Base-by-base conservation (phyloP, 2,329 filamentous ascomycete species). In the Neurospora sp. region DNA sequence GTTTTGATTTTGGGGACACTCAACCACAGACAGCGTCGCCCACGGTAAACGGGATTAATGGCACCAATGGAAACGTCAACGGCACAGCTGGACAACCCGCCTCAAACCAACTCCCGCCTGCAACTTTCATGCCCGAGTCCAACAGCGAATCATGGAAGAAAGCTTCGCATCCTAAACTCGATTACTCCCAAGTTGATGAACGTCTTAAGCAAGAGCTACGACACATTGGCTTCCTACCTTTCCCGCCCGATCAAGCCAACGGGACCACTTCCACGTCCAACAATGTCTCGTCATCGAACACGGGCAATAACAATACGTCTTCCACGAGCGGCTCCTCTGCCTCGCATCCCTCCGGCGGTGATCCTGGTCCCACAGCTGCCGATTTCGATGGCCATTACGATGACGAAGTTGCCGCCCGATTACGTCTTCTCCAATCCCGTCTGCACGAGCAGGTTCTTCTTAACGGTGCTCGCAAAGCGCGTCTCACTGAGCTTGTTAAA, bases 311-410 rank as follows among this genome's bases (percentile, higher is more conserved):
- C 52, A 62, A 62, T 6, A 17, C 12, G 23, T 62, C 52, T 62
- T 28, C 52, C 12, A 62, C 52, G 28, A 52, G 38, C 2, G 66
- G 66, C 19, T 52, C 43, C 19, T 52, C 43, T 62, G 23, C 52
- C 52, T 62, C 52, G 6, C 52, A 62, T 10, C 23, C 67, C 66
- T 69, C 52, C 0, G 52, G 52, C 12, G 46, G 46, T 4, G 73
- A 74, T 72, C 72, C 72, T 11, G 70, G 52, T 10, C 52, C 72
- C 38, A 69, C 74, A 10, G 74, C 75, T 41, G 89, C 91, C 11
- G 92, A 97, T 73, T 98, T 94, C 80, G 92, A 97, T 76, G 91
- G 89, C 0, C 92, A 97, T 78, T 93, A 89, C 74, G 96, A 99
- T 77, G 96, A 99, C 78, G 95, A 97, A 79, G 92, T 99, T 46